Evolutionary conservation across 495 filamentous ascomycete genomes (phyloP), one percentile per base, ranked within the genome.

Genomic region (Immersiella caudata): DNA sequence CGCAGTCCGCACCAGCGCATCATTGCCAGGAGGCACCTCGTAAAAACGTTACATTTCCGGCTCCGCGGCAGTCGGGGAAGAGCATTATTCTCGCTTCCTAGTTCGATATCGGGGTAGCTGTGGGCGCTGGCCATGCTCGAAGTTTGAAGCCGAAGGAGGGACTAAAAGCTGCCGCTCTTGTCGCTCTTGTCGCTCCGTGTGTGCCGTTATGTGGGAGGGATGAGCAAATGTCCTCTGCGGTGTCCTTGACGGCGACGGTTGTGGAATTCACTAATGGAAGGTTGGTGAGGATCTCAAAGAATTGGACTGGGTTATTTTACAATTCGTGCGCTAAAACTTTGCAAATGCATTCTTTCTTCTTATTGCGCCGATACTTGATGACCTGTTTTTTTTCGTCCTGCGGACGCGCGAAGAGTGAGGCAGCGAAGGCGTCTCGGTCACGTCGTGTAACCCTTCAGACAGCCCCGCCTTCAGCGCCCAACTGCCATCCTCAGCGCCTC

Each of bases 81-180:
- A 49, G 40, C 18, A 18, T 49, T 49, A 49, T 49, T 49, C 40
- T 49, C 40, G 40, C 18, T 49, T 49, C 40, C 40, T 49, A 49
- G 40, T 49, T 49, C 40, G 40, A 49, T 49, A 49, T 49, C 40
- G 40, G 40, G 40, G 18, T 49, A 49, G 40, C 40, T 49, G 40
- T 49, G 40, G 40, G 40, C 40, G 40, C 40, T 49, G 40, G 40
- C 40, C 40, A 49, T 49, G 40, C 18, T 49, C 40, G 40, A 49
- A 49, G 40, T 49, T 49, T 49, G 40, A 49, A 49, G 40, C 40
- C 40, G 40, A 49, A 49, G 40, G 40, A 49, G 40, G 40, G 40
- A 49, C 40, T 49, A 49, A 49, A 18, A 18, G 18, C 40, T 49
- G 8, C 40, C 40, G 18, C 40, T 18, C 40, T 49, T 18, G 40